phyloP scores from a whole-genome alignment of 2,329 filamentous ascomycete genomes.

The Cladosporium halotolerans region DNA sequence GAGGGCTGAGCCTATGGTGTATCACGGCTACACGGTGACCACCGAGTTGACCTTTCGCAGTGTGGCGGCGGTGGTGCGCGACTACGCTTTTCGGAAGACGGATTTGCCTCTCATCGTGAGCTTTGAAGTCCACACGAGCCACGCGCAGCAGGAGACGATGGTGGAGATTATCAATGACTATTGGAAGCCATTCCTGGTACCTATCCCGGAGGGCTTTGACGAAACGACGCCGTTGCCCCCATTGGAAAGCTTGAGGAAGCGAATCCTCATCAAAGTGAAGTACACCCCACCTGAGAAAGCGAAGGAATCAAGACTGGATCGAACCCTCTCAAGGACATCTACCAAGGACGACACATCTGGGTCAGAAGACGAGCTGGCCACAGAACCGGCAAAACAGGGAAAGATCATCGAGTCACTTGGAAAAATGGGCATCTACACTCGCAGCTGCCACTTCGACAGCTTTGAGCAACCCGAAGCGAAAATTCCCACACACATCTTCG shows the following conservation, averaged over 20 bases:
- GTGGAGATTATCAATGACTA: conserved; percentile 88
- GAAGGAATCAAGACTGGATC: conserved; percentile 13
- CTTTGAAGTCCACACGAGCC: conserved; percentile 79
- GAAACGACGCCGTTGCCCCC: conserved; percentile 58
- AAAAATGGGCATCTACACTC: conserved; percentile 75
- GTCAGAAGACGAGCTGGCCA: conserved; percentile 33
- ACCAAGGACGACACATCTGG: conserved; percentile 29
- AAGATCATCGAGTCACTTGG: conserved; percentile 67
- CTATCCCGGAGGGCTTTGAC: conserved; percentile 43
- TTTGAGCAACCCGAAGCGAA: conserved; percentile 57
- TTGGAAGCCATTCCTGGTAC: conserved; percentile 70
- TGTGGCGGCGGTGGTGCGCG: conserved; percentile 72
- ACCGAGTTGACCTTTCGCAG: conserved; percentile 79
- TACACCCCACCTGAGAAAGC: conserved; percentile 36
- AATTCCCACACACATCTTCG: conserved; percentile 59
- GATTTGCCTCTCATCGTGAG: conserved; percentile 84
- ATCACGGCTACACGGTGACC: conserved; percentile 65
- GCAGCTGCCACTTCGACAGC: conserved; percentile 71
- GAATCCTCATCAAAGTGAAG: conserved; percentile 60
- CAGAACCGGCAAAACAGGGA: conserved; percentile 40
- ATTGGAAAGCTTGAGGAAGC: conserved; percentile 61
- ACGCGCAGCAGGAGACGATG: conserved; percentile 83
- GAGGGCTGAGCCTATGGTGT: conserved; percentile 26
- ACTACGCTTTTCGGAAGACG: conserved; percentile 66
- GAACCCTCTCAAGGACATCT: conserved; percentile 9